Evolutionary conservation across 805 yeast genomes (phyloP).

Genomic region (Priceomyces fermenticarens): DNA sequence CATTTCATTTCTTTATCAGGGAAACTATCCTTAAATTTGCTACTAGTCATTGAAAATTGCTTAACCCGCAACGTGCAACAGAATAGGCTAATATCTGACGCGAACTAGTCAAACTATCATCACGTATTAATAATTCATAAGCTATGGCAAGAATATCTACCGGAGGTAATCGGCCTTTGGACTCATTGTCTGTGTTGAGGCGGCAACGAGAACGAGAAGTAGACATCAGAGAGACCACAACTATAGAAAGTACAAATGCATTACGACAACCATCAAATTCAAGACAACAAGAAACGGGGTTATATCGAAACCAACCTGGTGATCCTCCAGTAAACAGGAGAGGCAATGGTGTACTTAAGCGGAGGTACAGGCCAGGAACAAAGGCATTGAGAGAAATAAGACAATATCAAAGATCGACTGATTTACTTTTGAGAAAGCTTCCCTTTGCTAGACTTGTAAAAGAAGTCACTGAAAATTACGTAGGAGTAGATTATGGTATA

Average conservation of each 20-base stretch:
- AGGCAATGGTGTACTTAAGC: constrained; percentile 21
- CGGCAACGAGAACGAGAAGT: constrained; percentile 10
- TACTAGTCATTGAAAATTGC: too few species aligned
- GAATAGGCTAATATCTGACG: too few species aligned
- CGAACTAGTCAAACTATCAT: too few species aligned
- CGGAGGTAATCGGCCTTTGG: constrained; percentile 6
- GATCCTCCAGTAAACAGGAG: constrained; percentile 40
- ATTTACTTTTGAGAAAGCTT: constrained; percentile 61
- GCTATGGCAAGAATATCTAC: constrained; percentile 12
- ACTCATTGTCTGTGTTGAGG: constrained; percentile 8
- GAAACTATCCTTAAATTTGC: too few species aligned
- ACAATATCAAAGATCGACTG: constrained; percentile 65
- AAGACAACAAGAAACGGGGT: constrained; percentile 26
- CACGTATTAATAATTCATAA: too few species aligned
- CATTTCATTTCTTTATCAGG: too few species aligned
- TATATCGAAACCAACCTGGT: constrained; percentile 51
- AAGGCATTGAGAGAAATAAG: constrained; percentile 67
- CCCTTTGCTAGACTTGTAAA: constrained; percentile 78
- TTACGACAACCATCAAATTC: constrained; percentile 10
- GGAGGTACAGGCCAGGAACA: constrained; percentile 61
- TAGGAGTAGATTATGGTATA: constrained; percentile 52
- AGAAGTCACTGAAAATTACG: constrained; percentile 64
- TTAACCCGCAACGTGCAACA: too few species aligned
- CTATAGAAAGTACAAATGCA: constrained; percentile 1
- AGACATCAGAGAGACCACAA: constrained; percentile 5